Base-by-base conservation (phyloP, 768 basidiomycete species). In the Asterophora lycoperdoides region DNA sequence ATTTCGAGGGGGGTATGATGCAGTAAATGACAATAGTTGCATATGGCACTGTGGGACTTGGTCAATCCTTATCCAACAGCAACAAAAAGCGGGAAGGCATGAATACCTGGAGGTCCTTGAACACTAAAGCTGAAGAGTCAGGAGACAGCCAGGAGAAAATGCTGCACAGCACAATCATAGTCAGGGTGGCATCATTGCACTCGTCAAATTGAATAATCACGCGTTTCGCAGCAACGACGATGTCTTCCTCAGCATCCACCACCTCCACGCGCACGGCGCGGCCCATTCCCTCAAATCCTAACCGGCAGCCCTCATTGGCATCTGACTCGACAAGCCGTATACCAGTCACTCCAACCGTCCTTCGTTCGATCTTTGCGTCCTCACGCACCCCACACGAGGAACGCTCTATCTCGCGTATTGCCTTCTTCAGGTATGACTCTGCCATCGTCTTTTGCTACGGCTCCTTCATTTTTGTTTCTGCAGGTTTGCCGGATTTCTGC, bases 331-430 rank as follows among this genome's bases (percentile, higher is more conserved):
- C 76, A 15, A 80, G 79, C 49, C 78, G 85, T 19, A 86, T 92
- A 43, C 89, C 89, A 47, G 86, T 92, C 15, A 91, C 89, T 0
- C 89, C 89, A 8, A 84, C 86, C 8, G 83, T 88, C 1, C 64
- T 93, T 50, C 76, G 89, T 34, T 84, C 86, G 43, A 93, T 93
- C 56, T 93, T 93, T 64, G 81, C 90, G 20, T 92, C 89, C 10
- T 92, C 89, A 17, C 79, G 89, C 11, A 84, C 86, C 0, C 80
- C 85, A 2, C 71, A 84, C 47, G 89, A 93, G 62, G 89, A 93
- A 63, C 79, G 90, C 23, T 83, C 86, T 0, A 82, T 93, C 44
- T 93, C 89, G 33, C 79, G 89, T 11, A 75, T 89, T 44, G 89
- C 90, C 26, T 93, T 93, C 72, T 92, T 92, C 66, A 79, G 90